Evolutionary conservation across 2,329 filamentous ascomycete genomes (phyloP).

Genomic region (Neurospora crassa): DNA sequence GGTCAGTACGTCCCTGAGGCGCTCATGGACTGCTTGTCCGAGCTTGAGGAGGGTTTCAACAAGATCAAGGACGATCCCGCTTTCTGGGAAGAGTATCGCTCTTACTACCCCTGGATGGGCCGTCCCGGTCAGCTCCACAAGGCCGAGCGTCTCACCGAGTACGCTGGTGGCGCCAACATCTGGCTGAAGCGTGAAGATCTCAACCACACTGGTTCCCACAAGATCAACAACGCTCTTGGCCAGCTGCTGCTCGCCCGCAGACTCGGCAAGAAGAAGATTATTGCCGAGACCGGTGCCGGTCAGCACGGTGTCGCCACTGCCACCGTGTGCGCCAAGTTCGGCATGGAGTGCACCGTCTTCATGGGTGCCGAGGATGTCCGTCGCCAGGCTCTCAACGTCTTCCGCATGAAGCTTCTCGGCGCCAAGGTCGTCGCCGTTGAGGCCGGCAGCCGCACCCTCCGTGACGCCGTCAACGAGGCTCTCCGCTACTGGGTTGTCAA

Average conservation of each 20-base stretch:
- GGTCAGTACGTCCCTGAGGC: slow-evolving; percentile 97
- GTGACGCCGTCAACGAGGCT: slow-evolving; percentile 90
- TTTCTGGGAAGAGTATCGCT: slow-evolving; percentile 96
- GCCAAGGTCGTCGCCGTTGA: slow-evolving; percentile 90
- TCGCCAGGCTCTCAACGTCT: slow-evolving; percentile 92
- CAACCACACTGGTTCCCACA: slow-evolving; percentile 96
- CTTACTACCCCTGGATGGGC: slow-evolving; percentile 96
- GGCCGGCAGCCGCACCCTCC: slow-evolving; percentile 73
- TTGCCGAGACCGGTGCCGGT: slow-evolving; percentile 93
- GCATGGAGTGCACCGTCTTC: slow-evolving; percentile 95
- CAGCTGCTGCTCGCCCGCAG: slow-evolving; percentile 80
- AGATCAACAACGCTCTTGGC: slow-evolving; percentile 97
- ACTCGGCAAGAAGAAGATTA: slow-evolving; percentile 92
- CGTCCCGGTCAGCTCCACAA: slow-evolving; percentile 85
- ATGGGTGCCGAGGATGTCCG: slow-evolving; percentile 98
- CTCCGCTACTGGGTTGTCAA: slow-evolving; percentile 88
- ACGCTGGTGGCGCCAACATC: slow-evolving; percentile 88
- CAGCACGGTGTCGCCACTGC: slow-evolving; percentile 97
- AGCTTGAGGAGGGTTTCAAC: slow-evolving; percentile 88
- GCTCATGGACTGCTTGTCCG: slow-evolving; percentile 88
- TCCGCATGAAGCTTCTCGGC: slow-evolving; percentile 93
- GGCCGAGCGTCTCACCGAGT: slow-evolving; percentile 77
- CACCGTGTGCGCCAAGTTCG: slow-evolving; percentile 95
- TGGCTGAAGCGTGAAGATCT: slow-evolving; percentile 97
- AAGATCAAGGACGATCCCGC: slow-evolving; percentile 74